Percentiles rank a stretch among this genome's conserved stretches.
These are phyloP conservation scores for Sphagnum magellanicum DNA, from an alignment of 228 moss, liverwort and hornwort genomes.

Conservation along the genomic window DNA sequence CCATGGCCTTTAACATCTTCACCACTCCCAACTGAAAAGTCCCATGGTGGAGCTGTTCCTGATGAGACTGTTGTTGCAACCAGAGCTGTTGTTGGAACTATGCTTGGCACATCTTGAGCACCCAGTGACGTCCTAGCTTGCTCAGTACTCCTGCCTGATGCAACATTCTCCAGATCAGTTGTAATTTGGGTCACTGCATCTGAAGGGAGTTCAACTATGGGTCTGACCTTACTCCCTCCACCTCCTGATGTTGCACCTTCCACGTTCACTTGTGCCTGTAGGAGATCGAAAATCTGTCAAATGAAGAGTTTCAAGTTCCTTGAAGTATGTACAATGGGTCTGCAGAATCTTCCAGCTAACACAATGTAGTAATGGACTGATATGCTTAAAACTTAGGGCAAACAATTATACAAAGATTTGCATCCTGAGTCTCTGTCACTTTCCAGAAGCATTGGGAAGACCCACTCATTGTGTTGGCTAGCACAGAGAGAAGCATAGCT, in stretches of 20 bases:
- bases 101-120: conserved; percentile 17
- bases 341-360: no score
- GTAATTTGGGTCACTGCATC: conserved; percentile 25
- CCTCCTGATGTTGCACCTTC: conserved; percentile 17
- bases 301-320: no score
- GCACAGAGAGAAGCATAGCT: no score
- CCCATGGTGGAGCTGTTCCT: conserved; percentile 53
- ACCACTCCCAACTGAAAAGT: conserved; percentile 32
- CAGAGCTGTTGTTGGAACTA: conserved; percentile 37
- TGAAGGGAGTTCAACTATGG: conserved; percentile 51
- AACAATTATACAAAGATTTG: neutral
- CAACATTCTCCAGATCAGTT: conserved; percentile 15
- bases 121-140: conserved; percentile 21
- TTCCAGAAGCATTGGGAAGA: no score
- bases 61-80: conserved; percentile 38
- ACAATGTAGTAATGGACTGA: neutral
- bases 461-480: no score
- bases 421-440: no score
- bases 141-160: conserved; percentile 16
- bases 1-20: conserved; percentile 41
- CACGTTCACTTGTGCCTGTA: conserved; percentile 34
- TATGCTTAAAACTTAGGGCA: neutral
- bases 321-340: no score
- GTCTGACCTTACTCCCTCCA: conserved; percentile 23
- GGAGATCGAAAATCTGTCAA: no score